A percentile compares a stretch with the other conserved stretches of the same genome.
Conservation (phyloP, 352 stramenopile genomes). For the Thalassiosira hispida region DNA sequence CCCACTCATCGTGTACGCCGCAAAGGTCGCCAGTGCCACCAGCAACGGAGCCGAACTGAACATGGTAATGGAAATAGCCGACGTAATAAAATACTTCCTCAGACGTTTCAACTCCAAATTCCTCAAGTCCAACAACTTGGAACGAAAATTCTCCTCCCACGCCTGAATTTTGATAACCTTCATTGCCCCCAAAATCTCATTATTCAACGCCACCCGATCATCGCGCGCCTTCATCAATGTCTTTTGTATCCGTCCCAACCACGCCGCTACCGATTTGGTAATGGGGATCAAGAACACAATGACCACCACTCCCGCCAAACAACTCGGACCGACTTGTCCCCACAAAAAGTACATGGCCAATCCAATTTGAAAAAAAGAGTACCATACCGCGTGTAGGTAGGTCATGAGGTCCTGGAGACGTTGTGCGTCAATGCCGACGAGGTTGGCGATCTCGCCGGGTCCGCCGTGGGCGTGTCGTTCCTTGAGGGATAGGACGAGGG, state of each 20-base stretch:
- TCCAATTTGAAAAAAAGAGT: constrained; percentile 88
- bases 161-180: constrained; percentile 97
- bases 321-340: constrained; percentile 86
- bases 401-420: constrained; percentile 94
- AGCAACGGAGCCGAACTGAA: constrained; percentile 90
- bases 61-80: constrained; percentile 85
- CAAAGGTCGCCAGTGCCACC: constrained; percentile 92
- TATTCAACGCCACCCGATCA: constrained; percentile 91
- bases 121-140: constrained; percentile 88
- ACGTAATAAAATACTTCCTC: constrained; percentile 59
- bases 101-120: constrained; percentile 64
- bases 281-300: constrained; percentile 94
- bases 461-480: constrained; percentile 71
- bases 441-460: constrained; percentile 95
- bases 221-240: constrained; percentile 92
- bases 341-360: constrained; percentile 86
- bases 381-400: constrained; percentile 88
- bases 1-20: constrained; percentile 82
- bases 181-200: constrained; percentile 92
- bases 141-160: constrained; percentile 90
- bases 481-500: constrained; percentile 85
- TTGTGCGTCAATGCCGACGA: constrained; percentile 97
- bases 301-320: constrained; percentile 90
- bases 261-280: constrained; percentile 89
- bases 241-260: constrained; percentile 89